Evolutionary conservation across 1,284 basidiomycete species (phyloP).

Genomic region (Rhodotorula sp.): DNA sequence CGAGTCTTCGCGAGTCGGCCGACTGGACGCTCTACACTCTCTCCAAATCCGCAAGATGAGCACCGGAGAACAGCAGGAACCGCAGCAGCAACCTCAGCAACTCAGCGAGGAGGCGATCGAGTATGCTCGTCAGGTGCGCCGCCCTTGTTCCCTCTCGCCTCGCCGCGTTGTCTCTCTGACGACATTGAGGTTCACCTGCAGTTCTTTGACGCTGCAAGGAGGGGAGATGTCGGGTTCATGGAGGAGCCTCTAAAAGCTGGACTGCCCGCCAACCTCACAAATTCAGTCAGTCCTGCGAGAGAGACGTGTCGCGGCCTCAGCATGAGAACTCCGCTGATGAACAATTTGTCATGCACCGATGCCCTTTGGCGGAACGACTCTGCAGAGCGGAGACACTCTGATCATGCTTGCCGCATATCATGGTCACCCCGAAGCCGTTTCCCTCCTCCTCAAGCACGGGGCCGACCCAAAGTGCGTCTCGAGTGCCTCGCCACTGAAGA

Average conservation of each 20-base stretch:
- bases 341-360: background rate
- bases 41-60: background rate
- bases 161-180: background rate
- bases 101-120: slow-evolving; percentile 24
- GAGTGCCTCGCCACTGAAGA: background rate
- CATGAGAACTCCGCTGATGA: background rate
- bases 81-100: background rate
- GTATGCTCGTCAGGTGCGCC: slow-evolving; percentile 28
- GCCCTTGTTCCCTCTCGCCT: background rate
- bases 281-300: slow-evolving; percentile 49
- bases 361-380: no score
- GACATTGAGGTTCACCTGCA: background rate
- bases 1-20: background rate
- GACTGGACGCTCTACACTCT: background rate
- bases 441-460: slow-evolving; percentile 58
- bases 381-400: slow-evolving; percentile 62
- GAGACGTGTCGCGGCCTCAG: no score
- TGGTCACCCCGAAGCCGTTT: slow-evolving; percentile 63
- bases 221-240: slow-evolving; percentile 58
- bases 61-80: background rate
- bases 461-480: slow-evolving; percentile 61
- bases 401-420: slow-evolving; percentile 80
- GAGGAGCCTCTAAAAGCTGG: slow-evolving; percentile 65
- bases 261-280: slow-evolving; percentile 73
- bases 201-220: slow-evolving; percentile 28